phyloP scores from a whole-genome alignment of 352 stramenopile species.

The Phytopythium mirpurense region DNA sequence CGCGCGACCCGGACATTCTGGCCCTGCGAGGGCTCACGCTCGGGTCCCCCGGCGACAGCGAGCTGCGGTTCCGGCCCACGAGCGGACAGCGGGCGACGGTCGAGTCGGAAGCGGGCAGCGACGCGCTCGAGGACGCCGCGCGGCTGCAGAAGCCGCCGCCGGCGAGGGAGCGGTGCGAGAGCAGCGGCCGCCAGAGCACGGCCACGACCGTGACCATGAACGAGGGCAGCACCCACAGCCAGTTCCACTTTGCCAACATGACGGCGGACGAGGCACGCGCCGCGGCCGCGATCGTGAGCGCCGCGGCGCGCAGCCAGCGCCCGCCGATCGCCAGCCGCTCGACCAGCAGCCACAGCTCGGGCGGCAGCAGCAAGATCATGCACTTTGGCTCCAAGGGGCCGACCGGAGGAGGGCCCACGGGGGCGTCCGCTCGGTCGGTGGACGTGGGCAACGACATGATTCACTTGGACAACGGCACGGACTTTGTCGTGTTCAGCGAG shows the following conservation, averaged over 20 bases:
- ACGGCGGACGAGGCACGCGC: slow-evolving; percentile 12
- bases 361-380: slow-evolving; percentile 3
- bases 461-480: slow-evolving; percentile 13
- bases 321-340: slow-evolving; percentile 1
- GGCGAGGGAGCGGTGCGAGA: neutral
- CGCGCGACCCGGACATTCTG: slow-evolving; percentile 45
- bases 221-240: slow-evolving; percentile 26
- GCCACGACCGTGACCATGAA: slow-evolving; percentile 16
- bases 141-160: slow-evolving; percentile 11
- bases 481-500: slow-evolving; percentile 48
- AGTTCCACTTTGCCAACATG: slow-evolving; percentile 25
- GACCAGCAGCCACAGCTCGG: slow-evolving; percentile 4
- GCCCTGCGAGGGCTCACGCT: slow-evolving; percentile 40
- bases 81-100: slow-evolving; percentile 7
- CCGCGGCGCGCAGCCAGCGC: slow-evolving; percentile 1
- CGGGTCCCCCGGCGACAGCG: slow-evolving; percentile 14
- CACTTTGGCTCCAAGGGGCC: neutral
- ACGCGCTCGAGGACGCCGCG: slow-evolving; percentile 13
- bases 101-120: neutral
- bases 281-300: slow-evolving; percentile 9
- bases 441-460: slow-evolving; percentile 30
- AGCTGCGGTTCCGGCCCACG: slow-evolving; percentile 7
- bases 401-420: no score
- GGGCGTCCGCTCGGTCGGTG: no score
- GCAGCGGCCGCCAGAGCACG: slow-evolving; percentile 14